These are phyloP conservation scores for Citrullus colocynthis DNA, from an alignment of 306 rosid genomes.

Conservation along the genomic window DNA sequence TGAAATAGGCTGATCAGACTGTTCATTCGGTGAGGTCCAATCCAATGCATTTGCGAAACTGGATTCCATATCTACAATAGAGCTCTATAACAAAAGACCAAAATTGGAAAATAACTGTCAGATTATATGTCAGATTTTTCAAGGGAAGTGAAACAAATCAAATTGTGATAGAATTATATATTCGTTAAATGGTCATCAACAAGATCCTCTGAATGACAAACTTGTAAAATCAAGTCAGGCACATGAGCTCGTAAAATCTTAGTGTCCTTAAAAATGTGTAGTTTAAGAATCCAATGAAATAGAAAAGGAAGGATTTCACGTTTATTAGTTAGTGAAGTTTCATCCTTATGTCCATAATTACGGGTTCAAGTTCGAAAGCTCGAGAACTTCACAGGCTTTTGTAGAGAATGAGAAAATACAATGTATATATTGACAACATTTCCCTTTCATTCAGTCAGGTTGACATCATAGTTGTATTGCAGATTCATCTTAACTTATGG, in stretches of 20 bases:
- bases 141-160: neutral
- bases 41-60: constrained; percentile 48
- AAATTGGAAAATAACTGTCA: neutral
- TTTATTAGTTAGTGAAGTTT: neutral
- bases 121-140: neutral
- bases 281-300: neutral
- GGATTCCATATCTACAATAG: constrained; percentile 28
- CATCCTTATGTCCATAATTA: neutral
- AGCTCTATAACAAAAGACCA: constrained; percentile 23
- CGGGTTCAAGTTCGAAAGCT: neutral
- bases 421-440: neutral
- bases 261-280: neutral
- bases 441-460: neutral
- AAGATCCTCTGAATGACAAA: neutral
- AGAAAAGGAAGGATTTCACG: neutral
- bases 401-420: neutral
- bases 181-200: neutral
- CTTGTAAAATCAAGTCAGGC: neutral
- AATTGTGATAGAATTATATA: neutral
- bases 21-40: constrained; percentile 54
- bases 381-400: neutral
- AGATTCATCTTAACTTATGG: neutral
- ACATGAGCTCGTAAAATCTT: neutral
- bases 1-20: constrained; percentile 26
- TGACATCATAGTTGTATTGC: neutral